These are phyloP conservation scores for Apiospora arundinis DNA, from an alignment of 2,329 filamentous ascomycete genomes.

Conservation along the genomic window DNA sequence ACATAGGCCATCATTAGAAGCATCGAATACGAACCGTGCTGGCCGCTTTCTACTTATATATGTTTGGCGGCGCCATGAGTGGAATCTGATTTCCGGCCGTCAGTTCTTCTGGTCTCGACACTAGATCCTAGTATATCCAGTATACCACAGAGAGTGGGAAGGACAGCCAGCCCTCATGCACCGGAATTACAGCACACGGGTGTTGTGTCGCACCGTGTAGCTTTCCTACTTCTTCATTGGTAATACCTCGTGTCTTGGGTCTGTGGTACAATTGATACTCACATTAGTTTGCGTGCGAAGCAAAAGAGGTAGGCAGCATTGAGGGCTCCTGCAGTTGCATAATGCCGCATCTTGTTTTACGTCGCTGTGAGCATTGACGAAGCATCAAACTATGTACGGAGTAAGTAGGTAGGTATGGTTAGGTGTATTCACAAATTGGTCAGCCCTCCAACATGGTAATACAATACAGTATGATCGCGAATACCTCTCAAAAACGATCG, in stretches of 20 bases:
- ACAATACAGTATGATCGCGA: no score
- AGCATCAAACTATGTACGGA: not conserved
- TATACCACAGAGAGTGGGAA: not conserved
- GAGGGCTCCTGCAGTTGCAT: not conserved
- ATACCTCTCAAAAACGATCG: no score
- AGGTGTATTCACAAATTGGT: no score
- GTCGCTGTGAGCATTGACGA: not conserved
- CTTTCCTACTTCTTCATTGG: not conserved
- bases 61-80: not conserved
- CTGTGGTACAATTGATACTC: not conserved
- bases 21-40: conserved; percentile 14
- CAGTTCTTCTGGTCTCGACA: not conserved
- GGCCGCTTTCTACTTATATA: not conserved
- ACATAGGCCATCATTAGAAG: not conserved
- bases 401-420: no score
- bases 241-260: not conserved
- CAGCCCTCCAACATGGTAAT: no score
- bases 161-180: not conserved
- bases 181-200: not conserved
- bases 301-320: not conserved
- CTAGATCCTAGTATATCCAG: not conserved
- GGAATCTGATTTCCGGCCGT: not conserved
- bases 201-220: not conserved
- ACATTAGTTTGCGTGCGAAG: not conserved
- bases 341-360: not conserved